These are phyloP conservation scores for Verticillium zaregamsianum DNA, from an alignment of 2,329 filamentous ascomycete genomes.

Conservation along the genomic window DNA sequence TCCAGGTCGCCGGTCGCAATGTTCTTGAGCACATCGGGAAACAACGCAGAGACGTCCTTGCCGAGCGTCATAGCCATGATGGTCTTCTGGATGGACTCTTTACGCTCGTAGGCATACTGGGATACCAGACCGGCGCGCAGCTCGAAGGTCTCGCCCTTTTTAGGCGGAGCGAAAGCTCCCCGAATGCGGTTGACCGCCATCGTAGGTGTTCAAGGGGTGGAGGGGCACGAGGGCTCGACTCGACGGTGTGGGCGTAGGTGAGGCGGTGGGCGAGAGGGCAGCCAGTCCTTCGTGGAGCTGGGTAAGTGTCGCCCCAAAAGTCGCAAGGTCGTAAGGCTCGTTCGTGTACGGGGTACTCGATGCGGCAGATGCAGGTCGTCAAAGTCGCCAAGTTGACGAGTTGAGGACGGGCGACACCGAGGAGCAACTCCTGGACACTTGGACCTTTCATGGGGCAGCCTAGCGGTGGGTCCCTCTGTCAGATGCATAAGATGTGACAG, in stretches of 20 bases:
- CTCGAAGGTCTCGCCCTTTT: conserved; percentile 98
- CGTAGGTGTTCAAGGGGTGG: conserved; percentile 21
- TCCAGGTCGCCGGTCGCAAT: conserved; percentile 93
- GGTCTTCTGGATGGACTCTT: conserved; percentile 98
- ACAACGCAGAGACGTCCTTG: conserved; percentile 95
- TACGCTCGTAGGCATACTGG: conserved; percentile 98
- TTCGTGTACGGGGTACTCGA: background rate
- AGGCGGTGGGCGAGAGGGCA: background rate
- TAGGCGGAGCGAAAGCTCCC: conserved; percentile 86
- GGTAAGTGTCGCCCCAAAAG: background rate
- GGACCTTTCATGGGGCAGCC: conserved; percentile 1
- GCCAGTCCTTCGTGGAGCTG: background rate
- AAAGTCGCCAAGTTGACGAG: background rate
- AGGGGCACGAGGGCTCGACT: conserved; percentile 18
- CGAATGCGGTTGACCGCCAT: conserved; percentile 98
- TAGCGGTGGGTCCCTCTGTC: background rate
- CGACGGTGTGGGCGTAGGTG: background rate
- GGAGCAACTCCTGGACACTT: conserved; percentile 1
- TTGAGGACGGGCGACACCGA: background rate
- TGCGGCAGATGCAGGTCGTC: background rate
- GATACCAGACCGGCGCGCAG: conserved; percentile 92
- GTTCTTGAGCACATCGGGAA: conserved; percentile 97
- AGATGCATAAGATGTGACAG: background rate
- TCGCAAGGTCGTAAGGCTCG: background rate
- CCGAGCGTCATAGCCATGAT: conserved; percentile 99